Base-by-base conservation (phyloP, 805 yeast species). In the Barnettozyma sp. region DNA sequence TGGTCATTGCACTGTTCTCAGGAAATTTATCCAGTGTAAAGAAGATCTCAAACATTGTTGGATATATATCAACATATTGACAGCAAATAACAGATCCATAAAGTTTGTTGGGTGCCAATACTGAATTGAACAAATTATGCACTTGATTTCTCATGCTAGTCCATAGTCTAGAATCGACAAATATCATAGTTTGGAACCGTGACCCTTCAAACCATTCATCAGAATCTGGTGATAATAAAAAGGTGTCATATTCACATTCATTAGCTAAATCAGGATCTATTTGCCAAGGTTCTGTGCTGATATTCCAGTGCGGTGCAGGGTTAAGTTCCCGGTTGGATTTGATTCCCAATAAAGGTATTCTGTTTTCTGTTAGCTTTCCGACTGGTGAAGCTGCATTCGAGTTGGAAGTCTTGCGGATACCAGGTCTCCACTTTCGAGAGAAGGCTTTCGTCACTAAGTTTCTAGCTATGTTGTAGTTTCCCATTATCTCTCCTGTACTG, bases 1-100 rank as follows among this genome's bases (percentile, higher is more conserved):
- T 68, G 12, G 78, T 68, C 68, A 85, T 70, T n/a, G 80, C 66
- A 22, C 83, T 82, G 44, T 69, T 62, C 45, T 86, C 95, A 0
- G 94, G 90, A 43, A 85, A 94, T 34, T 87, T 65, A 46, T 86
- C 95, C 32, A 71, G 60, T 0, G 70, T 60, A 31, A 83, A 65
- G 46, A 78, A 83, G 63, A 81, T 65, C 43, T 84, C 84, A 1
- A 82, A 76, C 12, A 84, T 59, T 7, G 73, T 68, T 1, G 94
- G 88, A 54, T 90, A 90, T 0, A 86, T 64, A 46, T 86, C 94
- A 28, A 86, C 82, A 50, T 86, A 87, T 47, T 86, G 90, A 26
- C 73, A 70, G n/a, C 82, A 78, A 26, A 82, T 61, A n/a, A 78
- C 53, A 21, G 68, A 55, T 49, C 78, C 78, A 52, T 67, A 78